Base-by-base conservation (phyloP, 2,329 filamentous ascomycete genomes). In the Pestalotiopsis sp. region DNA sequence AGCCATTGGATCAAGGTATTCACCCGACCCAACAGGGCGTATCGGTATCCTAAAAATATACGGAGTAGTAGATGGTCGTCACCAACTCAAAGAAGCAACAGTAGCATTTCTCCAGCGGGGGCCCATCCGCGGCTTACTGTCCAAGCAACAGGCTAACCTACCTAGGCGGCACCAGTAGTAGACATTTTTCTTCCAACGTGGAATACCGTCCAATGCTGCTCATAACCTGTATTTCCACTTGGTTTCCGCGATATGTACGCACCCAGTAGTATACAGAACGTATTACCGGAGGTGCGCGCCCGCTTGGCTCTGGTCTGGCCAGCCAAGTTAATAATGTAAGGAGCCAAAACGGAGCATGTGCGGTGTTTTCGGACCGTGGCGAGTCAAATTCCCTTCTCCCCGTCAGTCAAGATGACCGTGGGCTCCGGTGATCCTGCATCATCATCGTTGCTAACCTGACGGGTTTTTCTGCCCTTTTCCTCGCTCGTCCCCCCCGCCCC, bases 301-400 rank as follows among this genome's bases (percentile, higher is more conserved):
- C 17, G 31, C 23, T 62, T 62, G 59, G 14, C 11, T 13, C 9
- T 25, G 11, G 38, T 25, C 39, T 14, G 25, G 20, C 36, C 20
- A 45, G 12, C 17, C 39, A 25, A 49, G 49, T 27, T 14, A 52
- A 4, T 20, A 17, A n/a, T 9, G 9, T 64, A 23, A 12, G 25
- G 39, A 39, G 39, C 14, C 23, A 12, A 25, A 36, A 58, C 63
- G 49, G 49, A 66, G 63, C 41, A 45, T 58, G 49, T 27, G 63
- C 63, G 63, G 63, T 39, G 63, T 49, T 23, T 57, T 66, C 63
- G 63, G 63, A 66, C 63, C 49, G 49, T 17, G 49, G 63, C 63
- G 45, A 66, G 45, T 36, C 41, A 58, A 56, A 49, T 66, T 9
- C 14, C 62, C n/a, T 41, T 36, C 31, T 20, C 31, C 31, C 31